A percentile compares a stretch with the other conserved stretches of the same genome.
Evolutionary conservation across 202 grass and related monocot genomes (phyloP).

Genomic region (Panicum hallii): DNA sequence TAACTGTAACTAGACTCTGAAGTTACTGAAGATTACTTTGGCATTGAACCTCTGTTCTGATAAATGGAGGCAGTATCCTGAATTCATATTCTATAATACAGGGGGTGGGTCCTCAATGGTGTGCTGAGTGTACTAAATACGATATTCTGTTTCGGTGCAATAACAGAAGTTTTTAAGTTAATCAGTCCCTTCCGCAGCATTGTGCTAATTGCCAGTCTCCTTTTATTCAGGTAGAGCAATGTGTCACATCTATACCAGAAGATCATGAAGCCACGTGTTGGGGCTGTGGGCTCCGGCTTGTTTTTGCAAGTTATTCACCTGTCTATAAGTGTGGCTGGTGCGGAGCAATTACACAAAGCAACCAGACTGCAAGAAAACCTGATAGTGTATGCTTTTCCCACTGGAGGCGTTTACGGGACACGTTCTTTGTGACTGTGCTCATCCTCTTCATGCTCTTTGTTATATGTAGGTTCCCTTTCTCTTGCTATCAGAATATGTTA

Average conservation of each 20-base stretch:
- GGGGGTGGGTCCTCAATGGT: neutral
- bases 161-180: neutral
- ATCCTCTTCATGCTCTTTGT: slow-evolving; percentile 83
- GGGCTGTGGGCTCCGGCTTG: slow-evolving; percentile 85
- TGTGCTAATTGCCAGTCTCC: slow-evolving; percentile 19
- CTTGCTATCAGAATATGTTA: neutral
- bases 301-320: slow-evolving; percentile 70
- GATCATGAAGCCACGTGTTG: slow-evolving; percentile 82
- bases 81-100: neutral
- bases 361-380: slow-evolving; percentile 67
- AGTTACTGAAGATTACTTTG: neutral
- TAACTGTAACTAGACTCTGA: neutral
- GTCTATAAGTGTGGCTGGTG: slow-evolving; percentile 98
- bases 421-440: slow-evolving; percentile 80
- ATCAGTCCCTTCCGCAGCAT: neutral
- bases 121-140: neutral
- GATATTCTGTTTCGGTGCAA: neutral
- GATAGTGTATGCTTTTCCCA: slow-evolving; percentile 81
- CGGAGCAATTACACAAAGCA: slow-evolving; percentile 80
- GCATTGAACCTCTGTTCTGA: neutral
- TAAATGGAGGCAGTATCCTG: neutral
- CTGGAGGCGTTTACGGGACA: slow-evolving; percentile 77
- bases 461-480: slow-evolving; percentile 68
- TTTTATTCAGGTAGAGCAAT: slow-evolving; percentile 80
- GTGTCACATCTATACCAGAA: slow-evolving; percentile 69